Base-by-base conservation (phyloP, 2,329 filamentous ascomycete species). In the Trichophaea hybrida region DNA sequence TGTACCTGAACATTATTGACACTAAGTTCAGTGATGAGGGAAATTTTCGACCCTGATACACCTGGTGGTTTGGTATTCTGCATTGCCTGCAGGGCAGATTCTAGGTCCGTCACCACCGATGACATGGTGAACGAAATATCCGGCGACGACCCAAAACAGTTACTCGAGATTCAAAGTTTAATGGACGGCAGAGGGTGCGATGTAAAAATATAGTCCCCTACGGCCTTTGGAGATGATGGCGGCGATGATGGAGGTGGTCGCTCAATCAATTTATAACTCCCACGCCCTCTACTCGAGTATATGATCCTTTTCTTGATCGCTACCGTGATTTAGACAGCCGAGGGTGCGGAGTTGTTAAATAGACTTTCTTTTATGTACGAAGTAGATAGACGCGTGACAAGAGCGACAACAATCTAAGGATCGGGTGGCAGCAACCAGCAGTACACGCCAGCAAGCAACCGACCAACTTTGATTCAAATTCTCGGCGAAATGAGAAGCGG, bases 11-110 rank as follows among this genome's bases (percentile, higher is more conserved):
- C 84, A 72, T 94, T 94, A 70, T 82, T 82, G 63, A 89, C 85
- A 75, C 91, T 96, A 48, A 97, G 82, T 34, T 82, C 78, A 17
- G 91, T 97, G 74, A 98, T 82, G 71, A 83, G 82, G 69, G 81
- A 81, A 73, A 98, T 95, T 75, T 93, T 91, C 67, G 88, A 88
- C 68, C 89, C 90, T 64, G 90, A 94, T 61, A 96, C 89, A 71
- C 93, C 93, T 57, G 93, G 93, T 49, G 93, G 85, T 75, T 95
- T 97, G 71, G 96, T 78, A 67, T 80, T 79, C 70, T 91, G 85
- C 83, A 98, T 90, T 70, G 86, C 90, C 77, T 93, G 88, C 71
- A 98, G 81, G 74, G 86, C 85, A 70, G 83, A 79, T 75, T 94
- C 91, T 75, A 98, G 77, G 73, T 97, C 90, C 76, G 86, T 83